A percentile compares a stretch with the other conserved stretches of the same genome.
These are phyloP conservation scores for Colletotrichum truncatum DNA, from an alignment of 2,329 filamentous ascomycete genomes.

Conservation along the genomic window DNA sequence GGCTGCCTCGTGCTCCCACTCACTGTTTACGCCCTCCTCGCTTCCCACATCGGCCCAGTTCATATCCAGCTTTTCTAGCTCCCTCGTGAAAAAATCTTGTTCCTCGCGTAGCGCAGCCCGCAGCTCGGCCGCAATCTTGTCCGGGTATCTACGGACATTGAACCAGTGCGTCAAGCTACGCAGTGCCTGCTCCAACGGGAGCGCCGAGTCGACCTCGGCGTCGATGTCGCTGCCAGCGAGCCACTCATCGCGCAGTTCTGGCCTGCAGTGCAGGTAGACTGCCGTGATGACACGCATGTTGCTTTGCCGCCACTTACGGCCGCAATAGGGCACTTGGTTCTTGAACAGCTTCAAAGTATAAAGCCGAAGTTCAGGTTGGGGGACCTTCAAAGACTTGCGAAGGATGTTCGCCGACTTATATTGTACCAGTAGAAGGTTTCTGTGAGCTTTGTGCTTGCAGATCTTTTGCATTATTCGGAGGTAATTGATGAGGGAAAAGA, in stretches of 20 bases:
- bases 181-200: constrained; percentile 91
- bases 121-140: constrained; percentile 73
- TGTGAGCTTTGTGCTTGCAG: constrained; percentile 93
- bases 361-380: constrained; percentile 84
- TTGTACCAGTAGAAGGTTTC: constrained; percentile 90
- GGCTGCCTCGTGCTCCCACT: constrained; percentile 35
- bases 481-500: constrained; percentile 95
- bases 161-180: constrained; percentile 93
- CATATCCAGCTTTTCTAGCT: constrained; percentile 77
- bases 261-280: constrained; percentile 92
- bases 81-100: constrained; percentile 81
- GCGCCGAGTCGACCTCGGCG: constrained; percentile 89
- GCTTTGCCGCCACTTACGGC: constrained; percentile 95
- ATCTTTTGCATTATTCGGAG: constrained; percentile 97
- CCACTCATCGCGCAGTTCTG: constrained; percentile 95
- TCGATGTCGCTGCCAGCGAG: constrained; percentile 91
- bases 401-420: constrained; percentile 96
- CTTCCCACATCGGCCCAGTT: constrained; percentile 53
- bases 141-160: constrained; percentile 84
- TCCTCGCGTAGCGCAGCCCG: constrained; percentile 73
- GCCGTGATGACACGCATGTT: constrained; percentile 99
- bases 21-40: constrained; percentile 38
- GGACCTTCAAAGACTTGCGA: constrained; percentile 89
- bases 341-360: constrained; percentile 99
- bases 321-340: constrained; percentile 97